These are phyloP conservation scores for Ophiostoma fasciatum DNA, from an alignment of 2,329 filamentous ascomycete species.

Conservation along the genomic window DNA sequence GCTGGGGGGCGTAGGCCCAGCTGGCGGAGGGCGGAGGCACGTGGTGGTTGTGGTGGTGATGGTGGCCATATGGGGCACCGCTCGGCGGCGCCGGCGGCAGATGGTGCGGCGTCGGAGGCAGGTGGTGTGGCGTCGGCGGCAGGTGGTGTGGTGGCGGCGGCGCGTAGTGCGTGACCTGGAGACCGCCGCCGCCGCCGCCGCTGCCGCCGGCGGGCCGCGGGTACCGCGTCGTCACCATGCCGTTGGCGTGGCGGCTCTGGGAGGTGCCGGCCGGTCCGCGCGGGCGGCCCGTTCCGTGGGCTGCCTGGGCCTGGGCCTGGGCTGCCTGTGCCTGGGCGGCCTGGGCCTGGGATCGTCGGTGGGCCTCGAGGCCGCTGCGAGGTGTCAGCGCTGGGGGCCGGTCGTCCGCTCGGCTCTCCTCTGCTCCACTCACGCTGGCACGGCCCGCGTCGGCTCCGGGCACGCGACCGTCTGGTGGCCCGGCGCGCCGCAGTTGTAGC, in stretches of 20 bases:
- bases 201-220: slow-evolving; percentile 19
- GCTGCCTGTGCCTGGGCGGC: not conserved
- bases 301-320: slow-evolving; percentile 12
- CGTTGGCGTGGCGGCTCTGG: slow-evolving; percentile 13
- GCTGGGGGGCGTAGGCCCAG: too few relatives aligned
- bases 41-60: not conserved
- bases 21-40: too few relatives aligned
- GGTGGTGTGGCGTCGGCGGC: slow-evolving; percentile 11
- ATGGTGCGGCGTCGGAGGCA: not conserved
- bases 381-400: slow-evolving; percentile 4
- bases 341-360: slow-evolving; percentile 12
- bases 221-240: slow-evolving; percentile 24
- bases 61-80: not conserved
- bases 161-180: slow-evolving; percentile 16
- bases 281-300: not conserved
- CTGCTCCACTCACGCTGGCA: slow-evolving; percentile 31
- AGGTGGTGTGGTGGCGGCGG: slow-evolving; percentile 15
- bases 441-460: slow-evolving; percentile 31
- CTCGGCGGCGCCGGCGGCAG: not conserved
- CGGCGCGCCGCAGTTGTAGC: slow-evolving; percentile 37
- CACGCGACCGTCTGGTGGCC: slow-evolving; percentile 40
- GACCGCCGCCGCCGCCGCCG: too few relatives aligned
- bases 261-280: slow-evolving; percentile 11
- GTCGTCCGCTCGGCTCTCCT: not conserved
- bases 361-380: slow-evolving; percentile 14